These are phyloP conservation scores for Orbilia oligospora DNA, from an alignment of 2,329 filamentous ascomycete species.

Conservation along the genomic window DNA sequence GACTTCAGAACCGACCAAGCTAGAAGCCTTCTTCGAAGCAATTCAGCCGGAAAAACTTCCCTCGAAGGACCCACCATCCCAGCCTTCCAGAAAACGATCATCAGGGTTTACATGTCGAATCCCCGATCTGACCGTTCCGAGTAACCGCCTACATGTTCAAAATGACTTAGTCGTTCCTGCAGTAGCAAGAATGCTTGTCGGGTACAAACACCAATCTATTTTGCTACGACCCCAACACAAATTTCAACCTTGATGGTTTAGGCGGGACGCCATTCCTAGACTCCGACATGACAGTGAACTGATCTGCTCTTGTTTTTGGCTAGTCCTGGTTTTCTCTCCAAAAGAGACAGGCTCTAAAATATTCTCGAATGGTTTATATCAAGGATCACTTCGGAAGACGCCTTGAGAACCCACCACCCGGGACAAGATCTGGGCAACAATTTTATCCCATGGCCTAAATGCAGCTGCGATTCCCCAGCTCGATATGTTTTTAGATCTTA, in stretches of 20 bases:
- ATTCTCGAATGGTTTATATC: slow-evolving; percentile 34
- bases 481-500: slow-evolving; percentile 1
- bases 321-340: background rate
- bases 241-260: slow-evolving; percentile 4
- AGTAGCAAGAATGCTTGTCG: slow-evolving; percentile 6
- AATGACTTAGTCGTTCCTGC: slow-evolving; percentile 40
- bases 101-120: slow-evolving; percentile 44
- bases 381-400: slow-evolving; percentile 33
- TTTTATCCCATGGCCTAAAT: slow-evolving; percentile 41
- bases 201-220: background rate
- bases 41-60: slow-evolving; percentile 61
- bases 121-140: slow-evolving; percentile 56
- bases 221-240: slow-evolving; percentile 42
- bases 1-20: slow-evolving; percentile 34
- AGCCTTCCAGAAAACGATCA: slow-evolving; percentile 42
- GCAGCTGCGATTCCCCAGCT: background rate
- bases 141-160: slow-evolving; percentile 42
- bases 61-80: slow-evolving; percentile 30
- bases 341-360: slow-evolving; percentile 11
- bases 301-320: slow-evolving; percentile 8
- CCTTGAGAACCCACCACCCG: slow-evolving; percentile 27
- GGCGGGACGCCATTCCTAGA: slow-evolving; percentile 59
- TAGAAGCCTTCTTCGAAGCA: slow-evolving; percentile 37
- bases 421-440: slow-evolving; percentile 20
- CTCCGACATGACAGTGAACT: slow-evolving; percentile 36